Conservation (phyloP, 1,139 yeast genomes). For the Zygosaccharomyces sapae region DNA sequence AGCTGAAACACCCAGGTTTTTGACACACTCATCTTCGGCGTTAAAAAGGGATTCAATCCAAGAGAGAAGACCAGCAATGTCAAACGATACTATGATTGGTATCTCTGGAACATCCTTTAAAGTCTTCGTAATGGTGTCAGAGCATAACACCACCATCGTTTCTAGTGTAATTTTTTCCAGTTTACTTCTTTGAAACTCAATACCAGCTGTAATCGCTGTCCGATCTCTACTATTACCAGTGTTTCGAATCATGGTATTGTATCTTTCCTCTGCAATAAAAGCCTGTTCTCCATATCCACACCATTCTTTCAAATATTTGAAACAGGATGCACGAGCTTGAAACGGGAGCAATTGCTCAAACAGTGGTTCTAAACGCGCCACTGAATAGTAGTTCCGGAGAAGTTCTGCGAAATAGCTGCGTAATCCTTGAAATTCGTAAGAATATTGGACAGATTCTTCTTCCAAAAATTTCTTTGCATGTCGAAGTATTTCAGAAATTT, state of each 20-base stretch:
- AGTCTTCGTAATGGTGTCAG: slow-evolving; percentile 55
- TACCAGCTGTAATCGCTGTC: slow-evolving; percentile 49
- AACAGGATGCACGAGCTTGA: slow-evolving; percentile 79
- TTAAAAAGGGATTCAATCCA: slow-evolving; percentile 76
- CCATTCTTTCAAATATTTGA: slow-evolving; percentile 85
- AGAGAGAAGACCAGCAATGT: slow-evolving; percentile 58
- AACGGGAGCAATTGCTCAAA: slow-evolving; percentile 66
- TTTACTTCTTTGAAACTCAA: slow-evolving; percentile 76
- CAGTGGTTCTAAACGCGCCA: slow-evolving; percentile 37
- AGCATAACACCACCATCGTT: slow-evolving; percentile 78
- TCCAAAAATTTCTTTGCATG: slow-evolving; percentile 63
- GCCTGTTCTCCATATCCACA: slow-evolving; percentile 79
- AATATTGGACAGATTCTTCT: slow-evolving; percentile 54
- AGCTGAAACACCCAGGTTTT: slow-evolving; percentile 68
- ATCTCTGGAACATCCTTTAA: slow-evolving; percentile 41
- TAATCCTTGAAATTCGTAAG: slow-evolving; percentile 69
- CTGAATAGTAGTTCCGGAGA: slow-evolving; percentile 65
- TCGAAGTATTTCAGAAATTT: slow-evolving; percentile 60
- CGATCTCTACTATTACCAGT: slow-evolving; percentile 44
- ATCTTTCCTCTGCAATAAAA: slow-evolving; percentile 61
- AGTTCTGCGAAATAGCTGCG: slow-evolving; percentile 79
- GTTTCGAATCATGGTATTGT: slow-evolving; percentile 53
- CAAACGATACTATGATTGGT: slow-evolving; percentile 57
- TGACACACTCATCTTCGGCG: slow-evolving; percentile 56
- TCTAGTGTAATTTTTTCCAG: slow-evolving; percentile 70